Conservation (phyloP, 1,284 basidiomycete genomes). For the Rhizoctonia solani region DNA sequence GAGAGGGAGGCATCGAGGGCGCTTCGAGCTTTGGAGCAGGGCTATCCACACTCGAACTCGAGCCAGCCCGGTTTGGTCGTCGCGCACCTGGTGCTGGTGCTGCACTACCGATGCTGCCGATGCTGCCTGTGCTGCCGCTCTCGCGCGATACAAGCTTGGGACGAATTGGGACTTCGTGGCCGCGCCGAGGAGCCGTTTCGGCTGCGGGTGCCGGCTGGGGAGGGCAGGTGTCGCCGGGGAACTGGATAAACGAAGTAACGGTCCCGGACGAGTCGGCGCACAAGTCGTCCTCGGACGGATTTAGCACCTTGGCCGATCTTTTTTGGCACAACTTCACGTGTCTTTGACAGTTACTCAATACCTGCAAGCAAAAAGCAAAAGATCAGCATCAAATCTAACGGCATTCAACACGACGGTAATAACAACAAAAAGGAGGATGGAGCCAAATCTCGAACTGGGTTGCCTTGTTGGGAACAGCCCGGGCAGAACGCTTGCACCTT, state of each 20-base stretch:
- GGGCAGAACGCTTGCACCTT: no score
- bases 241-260: constrained; percentile 6
- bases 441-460: no score
- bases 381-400: neutral
- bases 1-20: no score
- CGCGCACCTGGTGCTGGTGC: neutral
- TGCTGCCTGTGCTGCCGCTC: neutral
- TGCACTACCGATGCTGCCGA: neutral
- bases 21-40: no score
- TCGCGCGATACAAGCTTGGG: neutral
- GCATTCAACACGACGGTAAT: no score
- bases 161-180: constrained; percentile 7
- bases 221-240: neutral
- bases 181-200: neutral
- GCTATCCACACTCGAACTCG: neutral
- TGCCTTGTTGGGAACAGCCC: no score
- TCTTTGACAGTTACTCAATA: constrained; percentile 27
- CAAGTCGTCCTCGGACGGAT: neutral
- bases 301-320: neutral
- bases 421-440: no score
- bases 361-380: neutral
- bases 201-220: neutral
- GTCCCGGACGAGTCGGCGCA: neutral
- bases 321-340: constrained; percentile 33
- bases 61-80: neutral